Base-by-base conservation (phyloP, 75 land plant species). In the Isoetes taiwanensis region DNA sequence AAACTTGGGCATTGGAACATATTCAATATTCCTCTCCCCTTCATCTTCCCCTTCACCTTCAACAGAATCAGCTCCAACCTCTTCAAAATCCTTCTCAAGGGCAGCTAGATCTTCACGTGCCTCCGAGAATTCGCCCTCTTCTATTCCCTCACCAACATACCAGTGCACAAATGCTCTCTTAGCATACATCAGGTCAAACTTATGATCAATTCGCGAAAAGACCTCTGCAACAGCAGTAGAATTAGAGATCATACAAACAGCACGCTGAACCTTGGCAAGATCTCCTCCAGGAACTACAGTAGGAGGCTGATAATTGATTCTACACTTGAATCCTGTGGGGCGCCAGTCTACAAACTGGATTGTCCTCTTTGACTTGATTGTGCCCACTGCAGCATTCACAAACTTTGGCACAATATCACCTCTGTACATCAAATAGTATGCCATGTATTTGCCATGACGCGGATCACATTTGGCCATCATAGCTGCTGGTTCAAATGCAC, bases 31-130 rank as follows among this genome's bases (percentile, higher is more conserved):
- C n/a, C n/a, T n/a, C n/a, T n/a, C n/a, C n/a, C n/a, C n/a, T n/a
- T n/a, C n/a, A n/a, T 57, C 59, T 57, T 57, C 59, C 19, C 59
- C 59, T 2, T 57, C 59, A 2, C 59, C 39, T 16, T 57, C 59
- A n/a, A 14, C n/a, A 29, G 27, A 53, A 2, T 57, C 59, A 14
- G 43, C 59, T 14, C 58, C 58, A n/a, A 56, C 58, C 2, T 56
- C 58, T 24, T 57, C 59, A 41, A 31, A 57, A 33, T 57, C 59
- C 59, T 57, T 57, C 59, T 57, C 43, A n/a, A n/a, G n/a, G n/a
- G n/a, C n/a, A n/a, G n/a, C n/a, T n/a, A n/a, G n/a, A n/a, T n/a
- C n/a, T 8, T 16, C n/a, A 16, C 43, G 43, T 19, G 59, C 59
- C 41, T 57, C 59, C 0, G 59, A 57, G 41, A 57, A 57, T 28